Percentiles rank a stretch among this genome's conserved stretches.
phyloP scores from a whole-genome alignment of 345 rosid genomes.

The thale cress (Arabidopsis thaliana) region TAIR10.1 NC_003070.9:5252501-5253000 shows the following conservation, averaged over 20 bases:
- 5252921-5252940: constrained; percentile 69
- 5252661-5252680: constrained; percentile 54
- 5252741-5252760: constrained; percentile 53
- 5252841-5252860: constrained; percentile 73
- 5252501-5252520: constrained; percentile 5
- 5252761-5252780: constrained; percentile 47
- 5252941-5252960: background rate
- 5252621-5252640: constrained; percentile 66
- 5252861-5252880: constrained; percentile 91
- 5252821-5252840: constrained; percentile 44
- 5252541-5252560: constrained; percentile 62
- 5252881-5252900: constrained; percentile 99
- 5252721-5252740: constrained; percentile 58
- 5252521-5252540: constrained; percentile 46
- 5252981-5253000: background rate
- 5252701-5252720: constrained; percentile 67
- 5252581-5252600: constrained; percentile 65
- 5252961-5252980: background rate
- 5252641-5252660: constrained; percentile 22
- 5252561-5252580: constrained; percentile 96
- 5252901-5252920: constrained; percentile 81
- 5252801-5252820: constrained; percentile 39
- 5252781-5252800: constrained; percentile 42
- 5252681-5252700: constrained; percentile 74
- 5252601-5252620: constrained; percentile 92